These are phyloP conservation scores for Grigorovia yakushimaensis DNA, from an alignment of 805 yeast genomes.

Conservation along the genomic window DNA sequence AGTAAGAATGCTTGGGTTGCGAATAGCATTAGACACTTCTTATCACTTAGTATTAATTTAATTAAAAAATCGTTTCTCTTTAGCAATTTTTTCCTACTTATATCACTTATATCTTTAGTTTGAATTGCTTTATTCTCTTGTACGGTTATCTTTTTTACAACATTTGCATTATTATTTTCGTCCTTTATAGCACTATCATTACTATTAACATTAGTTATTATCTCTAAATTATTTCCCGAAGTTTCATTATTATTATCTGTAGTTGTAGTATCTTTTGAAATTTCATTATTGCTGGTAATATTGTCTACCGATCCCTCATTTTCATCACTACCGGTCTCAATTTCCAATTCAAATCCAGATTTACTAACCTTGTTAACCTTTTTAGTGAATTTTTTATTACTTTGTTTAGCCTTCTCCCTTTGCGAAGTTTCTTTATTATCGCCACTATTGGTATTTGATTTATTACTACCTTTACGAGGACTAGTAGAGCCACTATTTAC, in stretches of 20 bases:
- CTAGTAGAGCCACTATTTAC: constrained; percentile 9
- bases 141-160: not conserved
- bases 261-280: not conserved
- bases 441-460: constrained; percentile 1
- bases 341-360: constrained; percentile 7
- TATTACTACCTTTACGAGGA: constrained; percentile 6
- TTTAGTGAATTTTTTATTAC: not conserved
- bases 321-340: constrained; percentile 6
- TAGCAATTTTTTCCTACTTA: not conserved
- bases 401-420: constrained; percentile 4
- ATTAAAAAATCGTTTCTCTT: constrained; percentile 16
- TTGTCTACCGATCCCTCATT: not conserved
- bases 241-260: not conserved
- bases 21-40: constrained; percentile 28
- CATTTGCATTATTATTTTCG: not conserved
- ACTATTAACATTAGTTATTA: not conserved
- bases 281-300: not conserved
- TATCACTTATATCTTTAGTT: not conserved
- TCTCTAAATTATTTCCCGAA: not conserved
- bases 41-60: constrained; percentile 19
- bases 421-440: constrained; percentile 5
- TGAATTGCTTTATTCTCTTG: not conserved
- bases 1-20: constrained; percentile 48
- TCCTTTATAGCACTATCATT: not conserved
- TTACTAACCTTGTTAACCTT: constrained; percentile 5